Percentiles rank a stretch among this genome's conserved stretches.
Conservation (phyloP, 441 rosid genomes). For the Aquilaria agallochum region DNA sequence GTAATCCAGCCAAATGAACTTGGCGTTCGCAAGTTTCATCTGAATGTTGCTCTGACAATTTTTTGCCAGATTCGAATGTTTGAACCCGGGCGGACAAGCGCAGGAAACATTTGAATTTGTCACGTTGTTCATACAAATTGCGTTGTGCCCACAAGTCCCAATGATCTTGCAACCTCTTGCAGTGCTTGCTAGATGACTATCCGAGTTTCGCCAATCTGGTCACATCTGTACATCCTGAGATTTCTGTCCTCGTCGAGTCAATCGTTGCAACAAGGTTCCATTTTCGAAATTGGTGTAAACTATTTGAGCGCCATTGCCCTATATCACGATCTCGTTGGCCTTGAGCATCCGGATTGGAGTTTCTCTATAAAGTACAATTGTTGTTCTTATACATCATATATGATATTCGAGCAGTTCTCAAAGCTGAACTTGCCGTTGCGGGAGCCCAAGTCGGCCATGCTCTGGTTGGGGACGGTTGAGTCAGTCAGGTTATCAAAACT, state of each 20-base stretch:
- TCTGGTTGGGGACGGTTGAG: constrained; percentile 46
- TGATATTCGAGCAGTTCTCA: neutral
- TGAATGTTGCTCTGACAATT: constrained; percentile 35
- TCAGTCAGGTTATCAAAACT: constrained; percentile 42
- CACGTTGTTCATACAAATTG: constrained; percentile 48
- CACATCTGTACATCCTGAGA: constrained; percentile 37
- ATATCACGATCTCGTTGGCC: constrained; percentile 20
- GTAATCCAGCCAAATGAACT: constrained; percentile 54
- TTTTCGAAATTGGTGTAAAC: constrained; percentile 33
- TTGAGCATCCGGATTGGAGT: constrained; percentile 13
- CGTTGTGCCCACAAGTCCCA: constrained; percentile 51
- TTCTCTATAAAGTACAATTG: constrained; percentile 31
- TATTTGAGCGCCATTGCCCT: constrained; percentile 5
- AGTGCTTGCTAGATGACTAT: constrained; percentile 45
- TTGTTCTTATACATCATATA: constrained; percentile 21
- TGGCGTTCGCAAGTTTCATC: constrained; percentile 14
- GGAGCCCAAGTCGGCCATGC: constrained; percentile 26
- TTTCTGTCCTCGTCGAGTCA: constrained; percentile 56
- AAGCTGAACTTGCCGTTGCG: constrained; percentile 37
- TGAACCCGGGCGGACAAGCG: constrained; percentile 56
- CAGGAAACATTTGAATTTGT: constrained; percentile 29
- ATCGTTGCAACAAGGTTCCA: constrained; percentile 17
- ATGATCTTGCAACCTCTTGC: constrained; percentile 46
- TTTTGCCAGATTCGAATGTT: neutral
- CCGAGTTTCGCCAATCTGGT: constrained; percentile 18